Conservation (phyloP, 106 monocot genomes). For the Dendrobium chrysotoxum region DNA sequence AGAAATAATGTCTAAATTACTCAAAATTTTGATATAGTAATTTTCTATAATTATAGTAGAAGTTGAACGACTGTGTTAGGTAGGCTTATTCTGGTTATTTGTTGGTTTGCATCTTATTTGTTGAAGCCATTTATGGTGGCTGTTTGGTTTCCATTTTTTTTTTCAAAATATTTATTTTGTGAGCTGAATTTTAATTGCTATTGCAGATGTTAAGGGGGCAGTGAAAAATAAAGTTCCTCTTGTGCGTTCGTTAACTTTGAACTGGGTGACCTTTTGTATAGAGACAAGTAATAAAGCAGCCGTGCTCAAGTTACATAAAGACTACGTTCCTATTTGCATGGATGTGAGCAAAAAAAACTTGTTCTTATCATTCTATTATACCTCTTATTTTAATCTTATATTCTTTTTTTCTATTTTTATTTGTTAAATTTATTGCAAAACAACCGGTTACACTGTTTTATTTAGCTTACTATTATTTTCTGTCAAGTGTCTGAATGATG, state of each 20-base stretch:
- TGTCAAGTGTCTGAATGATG: constrained; percentile 91
- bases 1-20: background rate
- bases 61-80: background rate
- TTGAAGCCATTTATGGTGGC: background rate
- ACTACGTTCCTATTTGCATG: constrained; percentile 98
- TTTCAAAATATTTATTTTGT: background rate
- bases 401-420: background rate
- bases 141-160: background rate
- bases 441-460: background rate
- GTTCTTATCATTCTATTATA: background rate
- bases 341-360: constrained; percentile 46
- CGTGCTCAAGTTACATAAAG: constrained; percentile 94
- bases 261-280: constrained; percentile 94
- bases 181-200: constrained; percentile 4
- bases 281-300: constrained; percentile 85
- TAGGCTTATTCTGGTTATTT: background rate
- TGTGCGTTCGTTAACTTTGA: constrained; percentile 79
- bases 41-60: background rate
- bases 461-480: background rate
- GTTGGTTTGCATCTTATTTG: background rate
- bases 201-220: constrained; percentile 80
- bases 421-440: background rate
- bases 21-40: background rate
- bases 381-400: background rate
- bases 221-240: constrained; percentile 99